Base-by-base conservation (phyloP, 345 rosid genomes). In the Schrenkiella parvula region DNA sequence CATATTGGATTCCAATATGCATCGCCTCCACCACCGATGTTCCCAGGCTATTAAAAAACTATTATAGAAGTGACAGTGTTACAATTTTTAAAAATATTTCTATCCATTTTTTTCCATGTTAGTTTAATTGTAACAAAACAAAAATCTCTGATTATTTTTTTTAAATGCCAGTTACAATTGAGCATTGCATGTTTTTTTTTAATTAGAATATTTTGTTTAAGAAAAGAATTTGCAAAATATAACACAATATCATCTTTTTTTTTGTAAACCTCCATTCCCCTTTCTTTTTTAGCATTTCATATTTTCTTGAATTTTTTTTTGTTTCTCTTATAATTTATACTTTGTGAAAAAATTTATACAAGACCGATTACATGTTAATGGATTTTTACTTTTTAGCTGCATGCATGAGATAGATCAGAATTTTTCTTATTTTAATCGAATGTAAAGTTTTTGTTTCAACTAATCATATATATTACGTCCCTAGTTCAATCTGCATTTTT, bases 21-120 rank as follows among this genome's bases (percentile, higher is more conserved):
- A 12, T 85, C 92, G 2, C 92, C 88, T 8, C 90, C 88, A 18
- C 92, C 92, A 14, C 90, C 90, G 3, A 71, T 83, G 68, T 77
- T 84, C 74, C 84, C 71, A 55, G 91, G 91, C 68, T 86, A 88
- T 81, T 88, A 71, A 77, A 56, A 42, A 21, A 11, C 15, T 14
- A 46, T 6, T 32, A 11, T 38, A 10, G 61, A 39, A 41, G 64
- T 42, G 54, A 48, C 60, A 41, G 6, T 53, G 53, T 56, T 73
- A 46, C 47, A 4, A 26, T 18, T 43, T 55, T 64, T 55, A 55
- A 1, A 6, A 6, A 58, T 53, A 48, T 28, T 57, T 48, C 6
- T 7, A 6, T 57, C 32, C 44, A 38, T 37, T 71, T 57, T 57
- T 73, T 60, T 41, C 2, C 12, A 29, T 11, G 3, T 2, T 31